These are phyloP conservation scores for Metschnikowia amazonensis DNA, from an alignment of 805 yeast genomes.

Conservation along the genomic window DNA sequence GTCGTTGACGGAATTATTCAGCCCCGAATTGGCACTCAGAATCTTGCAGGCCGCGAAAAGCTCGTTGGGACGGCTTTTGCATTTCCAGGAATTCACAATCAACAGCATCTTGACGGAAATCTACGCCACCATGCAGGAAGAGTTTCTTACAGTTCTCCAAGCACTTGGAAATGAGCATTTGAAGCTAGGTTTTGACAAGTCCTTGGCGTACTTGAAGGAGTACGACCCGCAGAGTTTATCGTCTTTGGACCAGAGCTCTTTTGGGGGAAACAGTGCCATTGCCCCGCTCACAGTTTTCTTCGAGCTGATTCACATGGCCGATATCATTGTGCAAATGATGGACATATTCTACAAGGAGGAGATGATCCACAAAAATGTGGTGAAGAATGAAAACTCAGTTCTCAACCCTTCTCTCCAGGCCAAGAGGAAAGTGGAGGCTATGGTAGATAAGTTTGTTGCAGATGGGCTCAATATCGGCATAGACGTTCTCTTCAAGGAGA, in stretches of 20 bases:
- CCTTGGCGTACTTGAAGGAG: constrained; percentile 61
- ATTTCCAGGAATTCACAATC: constrained; percentile 33
- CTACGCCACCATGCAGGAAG: constrained; percentile 46
- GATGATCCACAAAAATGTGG: constrained; percentile 52
- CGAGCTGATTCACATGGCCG: constrained; percentile 90
- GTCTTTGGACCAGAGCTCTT: constrained; percentile 15
- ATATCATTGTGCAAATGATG: constrained; percentile 85
- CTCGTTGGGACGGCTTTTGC: constrained; percentile 53
- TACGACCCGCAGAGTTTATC: constrained; percentile 57
- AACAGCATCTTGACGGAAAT: constrained; percentile 31
- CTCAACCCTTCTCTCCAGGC: constrained; percentile 71
- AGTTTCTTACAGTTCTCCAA: constrained; percentile 64
- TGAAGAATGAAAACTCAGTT: constrained; percentile 72
- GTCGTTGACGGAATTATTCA: constrained; percentile 70
- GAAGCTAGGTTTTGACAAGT: constrained; percentile 79
- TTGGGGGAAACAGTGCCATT: constrained; percentile 38
- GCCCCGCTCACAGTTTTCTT: constrained; percentile 85
- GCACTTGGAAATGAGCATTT: constrained; percentile 70
- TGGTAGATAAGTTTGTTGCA: constrained; percentile 85
- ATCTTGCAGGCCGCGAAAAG: constrained; percentile 65
- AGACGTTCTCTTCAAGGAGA: constrained; percentile 79
- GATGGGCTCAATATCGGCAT: constrained; percentile 91
- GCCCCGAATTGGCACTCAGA: constrained; percentile 73
- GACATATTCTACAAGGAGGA: constrained; percentile 89
- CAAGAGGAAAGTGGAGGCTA: constrained; percentile 75